Conservation (phyloP, 2,329 filamentous ascomycete genomes). For the Aspergillus floridensis region DNA sequence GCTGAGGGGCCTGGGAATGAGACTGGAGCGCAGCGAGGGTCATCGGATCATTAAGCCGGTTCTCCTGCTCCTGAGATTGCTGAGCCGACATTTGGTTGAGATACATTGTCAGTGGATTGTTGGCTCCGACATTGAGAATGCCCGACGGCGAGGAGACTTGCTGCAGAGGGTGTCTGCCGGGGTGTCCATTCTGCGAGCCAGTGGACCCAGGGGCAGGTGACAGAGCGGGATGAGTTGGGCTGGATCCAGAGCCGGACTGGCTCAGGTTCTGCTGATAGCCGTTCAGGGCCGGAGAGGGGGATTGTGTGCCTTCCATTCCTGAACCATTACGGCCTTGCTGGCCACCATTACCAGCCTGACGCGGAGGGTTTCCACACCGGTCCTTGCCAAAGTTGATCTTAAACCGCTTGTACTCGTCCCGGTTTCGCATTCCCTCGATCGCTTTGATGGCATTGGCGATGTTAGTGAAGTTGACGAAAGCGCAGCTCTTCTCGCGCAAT, state of each 20-base stretch:
- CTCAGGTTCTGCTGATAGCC: slow-evolving; percentile 56
- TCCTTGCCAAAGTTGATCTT: slow-evolving; percentile 99
- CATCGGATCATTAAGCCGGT: slow-evolving; percentile 44
- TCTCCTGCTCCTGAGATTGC: slow-evolving; percentile 65
- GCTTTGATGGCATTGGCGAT: slow-evolving; percentile 99
- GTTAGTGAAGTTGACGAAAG: slow-evolving; percentile 99
- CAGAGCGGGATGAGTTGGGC: slow-evolving; percentile 56
- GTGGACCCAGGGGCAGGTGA: slow-evolving; percentile 56
- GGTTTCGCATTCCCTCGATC: slow-evolving; percentile 90
- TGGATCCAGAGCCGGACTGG: slow-evolving; percentile 57
- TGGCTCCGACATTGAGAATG: slow-evolving; percentile 73
- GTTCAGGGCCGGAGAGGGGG: slow-evolving; percentile 55
- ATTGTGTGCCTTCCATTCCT: slow-evolving; percentile 53
- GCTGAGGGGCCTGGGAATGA: slow-evolving; percentile 70
- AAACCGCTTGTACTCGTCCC: slow-evolving; percentile 96
- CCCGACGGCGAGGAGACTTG: slow-evolving; percentile 59
- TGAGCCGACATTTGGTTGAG: slow-evolving; percentile 69
- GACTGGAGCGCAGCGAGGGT: slow-evolving; percentile 50
- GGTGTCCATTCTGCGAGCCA: slow-evolving; percentile 54
- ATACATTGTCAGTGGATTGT: slow-evolving; percentile 91
- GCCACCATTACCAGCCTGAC: slow-evolving; percentile 70
- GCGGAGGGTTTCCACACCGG: slow-evolving; percentile 90
- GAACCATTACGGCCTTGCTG: slow-evolving; percentile 63
- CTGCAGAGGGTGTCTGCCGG: slow-evolving; percentile 59
- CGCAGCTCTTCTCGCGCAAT: slow-evolving; percentile 96